Evolutionary conservation across 139 green algal genomes (phyloP), one percentile per base, ranked within the genome.

Genomic region (Desmodesmus armatus): DNA sequence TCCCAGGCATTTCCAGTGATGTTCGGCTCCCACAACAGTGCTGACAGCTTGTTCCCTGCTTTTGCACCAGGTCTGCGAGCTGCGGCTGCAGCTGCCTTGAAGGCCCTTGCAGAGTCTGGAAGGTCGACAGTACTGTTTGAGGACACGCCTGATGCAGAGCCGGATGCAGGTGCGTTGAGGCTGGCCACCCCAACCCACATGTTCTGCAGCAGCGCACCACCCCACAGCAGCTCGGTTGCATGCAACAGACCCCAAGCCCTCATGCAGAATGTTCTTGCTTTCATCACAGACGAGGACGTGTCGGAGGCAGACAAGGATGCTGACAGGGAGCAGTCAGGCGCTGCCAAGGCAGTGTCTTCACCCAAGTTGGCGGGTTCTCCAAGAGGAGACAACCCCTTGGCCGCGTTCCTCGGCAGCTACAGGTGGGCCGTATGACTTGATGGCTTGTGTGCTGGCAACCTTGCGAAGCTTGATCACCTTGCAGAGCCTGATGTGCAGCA

Each of bases 91-190:
- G 88, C 80, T 62, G 88, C 85, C 40, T 55, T 87, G 5, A 88
- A 67, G 27, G 35, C 60, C 19, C 66, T 80, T 19, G 51, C 85
- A 15, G 40, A n/a, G n/a, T n/a, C 71, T 41, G 79, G 69, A 31
- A 44, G 83, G 9, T 83, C 73, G n/a, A 91, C 88, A 27, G 37
- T 80, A 5, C 87, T 89, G 41, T 77, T 78, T 69, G 81, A 82
- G 3, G 65, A 71, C 27, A 71, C 43, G 17, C 35, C 65, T 15
- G 58, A 76, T 5, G 62, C 33, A 41, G 3, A 2, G 3, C 40
- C 3, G 19, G 71, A 82, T 33, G 27, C 29, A 79, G 72, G 72
- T 79, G 44, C 13, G 43, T n/a, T 7, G 19, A 11, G 11, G 41
- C 35, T 53, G 19, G 37, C 33, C 67, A 53, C 3, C 35, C 17